Evolutionary conservation across 2,329 filamentous ascomycete genomes (phyloP).

Genomic region (Neoascochyta sp.): DNA sequence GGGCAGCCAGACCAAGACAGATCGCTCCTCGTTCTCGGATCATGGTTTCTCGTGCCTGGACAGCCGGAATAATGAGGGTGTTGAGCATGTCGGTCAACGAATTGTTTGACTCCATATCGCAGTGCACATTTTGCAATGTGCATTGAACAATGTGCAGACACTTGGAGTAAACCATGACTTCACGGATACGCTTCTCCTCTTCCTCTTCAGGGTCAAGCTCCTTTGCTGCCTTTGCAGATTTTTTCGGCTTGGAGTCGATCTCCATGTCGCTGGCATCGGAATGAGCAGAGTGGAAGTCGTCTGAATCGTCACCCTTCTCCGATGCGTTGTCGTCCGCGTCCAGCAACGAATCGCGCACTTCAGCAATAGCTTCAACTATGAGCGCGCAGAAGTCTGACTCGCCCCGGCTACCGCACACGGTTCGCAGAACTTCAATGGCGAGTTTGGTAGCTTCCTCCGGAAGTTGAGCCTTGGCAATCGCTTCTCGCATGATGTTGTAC

Average conservation of each 20-base stretch:
- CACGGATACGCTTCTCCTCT: slow-evolving; percentile 72
- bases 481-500: slow-evolving; percentile 84
- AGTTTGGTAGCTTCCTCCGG: slow-evolving; percentile 92
- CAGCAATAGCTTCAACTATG: slow-evolving; percentile 88
- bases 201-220: slow-evolving; percentile 49
- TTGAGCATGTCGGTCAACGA: slow-evolving; percentile 97
- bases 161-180: slow-evolving; percentile 98
- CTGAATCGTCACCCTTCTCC: slow-evolving; percentile 32
- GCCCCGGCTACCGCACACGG: slow-evolving; percentile 75
- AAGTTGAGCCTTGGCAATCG: slow-evolving; percentile 77
- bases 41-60: slow-evolving; percentile 86
- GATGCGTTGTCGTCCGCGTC: slow-evolving; percentile 57
- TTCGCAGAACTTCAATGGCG: slow-evolving; percentile 73
- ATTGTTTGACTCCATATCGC: slow-evolving; percentile 81
- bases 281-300: slow-evolving; percentile 89
- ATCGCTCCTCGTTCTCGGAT: slow-evolving; percentile 87
- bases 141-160: slow-evolving; percentile 96
- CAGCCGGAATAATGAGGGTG: slow-evolving; percentile 91
- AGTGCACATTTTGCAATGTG: slow-evolving; percentile 90
- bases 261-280: slow-evolving; percentile 68
- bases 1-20: slow-evolving; percentile 84
- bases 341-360: slow-evolving; percentile 91
- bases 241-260: slow-evolving; percentile 49
- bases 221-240: slow-evolving; percentile 31
- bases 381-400: slow-evolving; percentile 81